Percentiles rank a stretch among this genome's conserved stretches.
phyloP scores from a whole-genome alignment of 805 yeast species.

The Metschnikowia cerradonensis region DNA sequence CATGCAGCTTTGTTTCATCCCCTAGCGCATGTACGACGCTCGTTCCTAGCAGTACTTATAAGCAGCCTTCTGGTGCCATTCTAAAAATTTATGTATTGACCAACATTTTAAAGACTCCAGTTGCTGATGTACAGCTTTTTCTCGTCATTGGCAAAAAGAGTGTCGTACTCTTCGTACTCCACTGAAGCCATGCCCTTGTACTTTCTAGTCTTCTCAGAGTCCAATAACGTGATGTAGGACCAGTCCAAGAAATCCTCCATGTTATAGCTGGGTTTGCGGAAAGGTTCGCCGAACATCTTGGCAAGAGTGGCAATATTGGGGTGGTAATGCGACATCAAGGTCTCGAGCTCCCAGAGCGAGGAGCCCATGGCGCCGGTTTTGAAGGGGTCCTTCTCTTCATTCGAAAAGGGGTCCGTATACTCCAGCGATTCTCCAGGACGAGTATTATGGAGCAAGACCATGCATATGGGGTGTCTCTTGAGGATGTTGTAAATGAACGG shows the following conservation, averaged over 20 bases:
- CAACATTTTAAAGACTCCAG: conserved; percentile 12
- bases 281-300: conserved; percentile 83
- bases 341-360: conserved; percentile 88
- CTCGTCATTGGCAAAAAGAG: conserved; percentile 25
- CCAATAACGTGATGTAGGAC: conserved; percentile 65
- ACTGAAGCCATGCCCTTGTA: conserved; percentile 72
- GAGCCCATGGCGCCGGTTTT: conserved; percentile 75
- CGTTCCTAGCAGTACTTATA: not conserved
- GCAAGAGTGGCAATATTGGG: conserved; percentile 94
- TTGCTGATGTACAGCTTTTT: conserved; percentile 16
- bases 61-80: not conserved
- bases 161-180: conserved; percentile 60
- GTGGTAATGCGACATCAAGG: conserved; percentile 81
- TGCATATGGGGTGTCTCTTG: conserved; percentile 91
- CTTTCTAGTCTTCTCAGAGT: conserved; percentile 59
- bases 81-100: not conserved
- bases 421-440: conserved; percentile 17
- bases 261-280: conserved; percentile 78
- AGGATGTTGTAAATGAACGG: conserved; percentile 90
- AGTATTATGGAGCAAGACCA: conserved; percentile 73
- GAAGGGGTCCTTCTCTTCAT: conserved; percentile 66
- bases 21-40: not conserved
- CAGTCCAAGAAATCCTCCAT: conserved; percentile 94
- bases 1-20: not conserved
- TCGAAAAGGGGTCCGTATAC: conserved; percentile 63